phyloP scores from a whole-genome alignment of 768 basidiomycete genomes.

The Termitomyces sp. region DNA sequence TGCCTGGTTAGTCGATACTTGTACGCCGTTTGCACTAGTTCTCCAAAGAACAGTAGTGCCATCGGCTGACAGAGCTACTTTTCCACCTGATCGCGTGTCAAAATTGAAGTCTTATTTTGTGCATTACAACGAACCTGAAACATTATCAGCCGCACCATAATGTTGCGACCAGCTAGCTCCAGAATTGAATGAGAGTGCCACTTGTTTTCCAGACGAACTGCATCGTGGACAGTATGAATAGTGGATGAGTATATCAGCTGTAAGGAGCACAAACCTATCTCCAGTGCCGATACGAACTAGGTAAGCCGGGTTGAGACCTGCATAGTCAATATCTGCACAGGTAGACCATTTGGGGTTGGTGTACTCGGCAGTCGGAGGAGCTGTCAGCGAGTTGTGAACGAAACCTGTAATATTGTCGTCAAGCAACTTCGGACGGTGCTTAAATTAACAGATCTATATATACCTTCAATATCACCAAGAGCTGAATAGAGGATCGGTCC shows the following conservation, averaged over 20 bases:
- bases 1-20: constrained; percentile 46
- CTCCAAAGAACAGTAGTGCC: constrained; percentile 57
- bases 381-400: constrained; percentile 37
- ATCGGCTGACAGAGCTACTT: constrained; percentile 46
- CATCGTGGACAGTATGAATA: neutral
- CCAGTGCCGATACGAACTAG: constrained; percentile 51
- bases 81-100: constrained; percentile 23
- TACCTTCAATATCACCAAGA: constrained; percentile 50
- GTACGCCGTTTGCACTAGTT: constrained; percentile 41
- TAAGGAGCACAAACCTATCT: constrained; percentile 28
- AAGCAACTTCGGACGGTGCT: neutral
- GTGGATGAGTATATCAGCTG: neutral
- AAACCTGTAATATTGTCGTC: constrained; percentile 32
- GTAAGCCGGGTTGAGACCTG: constrained; percentile 43
- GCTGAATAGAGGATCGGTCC: constrained; percentile 54
- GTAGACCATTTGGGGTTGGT: constrained; percentile 45
- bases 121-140: constrained; percentile 23
- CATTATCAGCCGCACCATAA: constrained; percentile 48
- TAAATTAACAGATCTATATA: constrained; percentile 1
- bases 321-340: constrained; percentile 46
- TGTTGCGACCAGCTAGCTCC: constrained; percentile 55
- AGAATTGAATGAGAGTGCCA: constrained; percentile 51
- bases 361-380: constrained; percentile 33
- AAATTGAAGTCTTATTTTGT: neutral
- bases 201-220: constrained; percentile 45